These are phyloP conservation scores for Amylostereum chailletii DNA, from an alignment of 1,284 basidiomycete genomes.

Conservation along the genomic window DNA sequence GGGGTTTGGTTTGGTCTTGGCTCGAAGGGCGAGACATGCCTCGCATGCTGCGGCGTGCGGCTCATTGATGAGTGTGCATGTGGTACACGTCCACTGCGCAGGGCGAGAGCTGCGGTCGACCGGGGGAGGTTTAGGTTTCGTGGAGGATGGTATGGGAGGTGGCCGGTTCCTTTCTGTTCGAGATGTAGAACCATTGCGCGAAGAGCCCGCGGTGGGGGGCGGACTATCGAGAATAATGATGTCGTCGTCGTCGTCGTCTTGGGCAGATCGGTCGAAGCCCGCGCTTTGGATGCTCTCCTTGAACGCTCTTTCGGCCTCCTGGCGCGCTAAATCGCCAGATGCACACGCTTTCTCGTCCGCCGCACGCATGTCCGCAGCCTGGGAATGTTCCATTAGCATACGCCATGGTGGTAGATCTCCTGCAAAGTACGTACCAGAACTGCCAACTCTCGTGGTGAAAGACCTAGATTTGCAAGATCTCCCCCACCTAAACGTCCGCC, in stretches of 20 bases:
- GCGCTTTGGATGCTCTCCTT: constrained; percentile 54
- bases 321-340: constrained; percentile 46
- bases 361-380: constrained; percentile 77
- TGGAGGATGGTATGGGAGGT: background rate
- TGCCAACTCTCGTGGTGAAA: constrained; percentile 64
- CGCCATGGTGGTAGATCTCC: background rate
- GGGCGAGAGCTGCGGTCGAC: constrained; percentile 5
- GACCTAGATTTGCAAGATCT: constrained; percentile 22
- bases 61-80: constrained; percentile 67
- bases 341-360: constrained; percentile 69
- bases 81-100: constrained; percentile 53
- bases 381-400: constrained; percentile 1
- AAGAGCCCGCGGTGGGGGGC: constrained; percentile 4
- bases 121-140: constrained; percentile 6
- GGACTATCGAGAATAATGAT: constrained; percentile 19
- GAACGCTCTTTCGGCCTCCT: constrained; percentile 64
- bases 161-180: background rate
- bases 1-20: constrained; percentile 20
- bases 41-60: constrained; percentile 44
- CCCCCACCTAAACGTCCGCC: constrained; percentile 49
- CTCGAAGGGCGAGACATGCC: constrained; percentile 49
- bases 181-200: constrained; percentile 8
- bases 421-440: constrained; percentile 51
- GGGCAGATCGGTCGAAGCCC: constrained; percentile 51
- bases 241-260: constrained; percentile 22